Base-by-base conservation (phyloP, 2,329 filamentous ascomycete species). In the Conoideocrella luteorostrata region DNA sequence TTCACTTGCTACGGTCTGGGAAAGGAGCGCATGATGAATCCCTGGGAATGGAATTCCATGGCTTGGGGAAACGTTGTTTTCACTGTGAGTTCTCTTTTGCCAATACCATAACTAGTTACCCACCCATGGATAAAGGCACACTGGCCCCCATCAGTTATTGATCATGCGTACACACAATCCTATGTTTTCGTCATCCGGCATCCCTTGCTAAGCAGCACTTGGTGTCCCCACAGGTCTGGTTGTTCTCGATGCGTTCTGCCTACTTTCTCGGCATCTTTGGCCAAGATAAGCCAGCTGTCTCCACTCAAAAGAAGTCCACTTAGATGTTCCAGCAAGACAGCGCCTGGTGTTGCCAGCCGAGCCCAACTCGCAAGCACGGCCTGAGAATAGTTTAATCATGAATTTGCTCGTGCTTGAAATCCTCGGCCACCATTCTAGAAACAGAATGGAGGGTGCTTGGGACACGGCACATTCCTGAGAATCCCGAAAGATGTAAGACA, bases 61-160 rank as follows among this genome's bases (percentile, higher is more conserved):
- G 75, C 80, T n/a, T 86, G 80, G 78, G 85, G 84, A 3, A 88
- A 88, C 54, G 70, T 89, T 49, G 81, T 74, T 7, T 71, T 74
- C 39, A 87, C 84, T 21, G 75, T 80, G 53, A 64, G 74, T 60
- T 18, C n/a, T n/a, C n/a, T n/a, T n/a, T n/a, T n/a, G n/a, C n/a
- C n/a, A n/a, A n/a, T n/a, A n/a, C n/a, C n/a, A n/a, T n/a, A n/a
- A n/a, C n/a, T n/a, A n/a, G n/a, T n/a, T n/a, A n/a, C n/a, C n/a
- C 18, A 15, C 3, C 17, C 18, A 24, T 23, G 23, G n/a, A n/a
- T n/a, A n/a, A n/a, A n/a, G n/a, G 33, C 21, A 13, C 22, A 41
- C 5, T 23, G 24, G 13, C 17, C 38, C 7, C 26, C 9, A 12
- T n/a, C 30, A 15, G 22, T 24, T 20, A 12, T 22, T 38, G 26